A percentile compares a stretch with the other conserved stretches of the same genome.
These are phyloP conservation scores for Lactuca sativa DNA, from an alignment of 129 eudicot genomes.

Conservation along the genomic window DNA sequence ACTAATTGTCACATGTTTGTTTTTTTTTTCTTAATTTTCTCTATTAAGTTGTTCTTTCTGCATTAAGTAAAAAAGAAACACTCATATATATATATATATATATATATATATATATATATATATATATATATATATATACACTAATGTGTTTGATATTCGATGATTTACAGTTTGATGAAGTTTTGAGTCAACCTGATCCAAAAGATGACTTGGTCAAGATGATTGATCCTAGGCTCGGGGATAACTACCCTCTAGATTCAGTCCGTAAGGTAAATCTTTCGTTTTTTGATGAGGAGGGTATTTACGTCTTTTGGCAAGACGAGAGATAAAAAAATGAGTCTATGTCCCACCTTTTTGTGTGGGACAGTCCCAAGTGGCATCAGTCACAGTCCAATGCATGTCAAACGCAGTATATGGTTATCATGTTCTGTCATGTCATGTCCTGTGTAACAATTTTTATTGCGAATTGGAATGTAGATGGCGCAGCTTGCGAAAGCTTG, in stretches of 20 bases:
- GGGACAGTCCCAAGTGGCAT: background rate
- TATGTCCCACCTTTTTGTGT: background rate
- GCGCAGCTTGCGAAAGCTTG: constrained; percentile 88
- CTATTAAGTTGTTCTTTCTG: background rate
- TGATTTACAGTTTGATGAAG: constrained; percentile 67
- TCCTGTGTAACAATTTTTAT: background rate
- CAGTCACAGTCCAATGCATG: background rate
- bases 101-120: too few species aligned
- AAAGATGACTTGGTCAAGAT: constrained; percentile 53
- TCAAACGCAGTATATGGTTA: too few species aligned
- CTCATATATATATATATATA: too few species aligned
- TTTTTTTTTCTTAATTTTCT: background rate
- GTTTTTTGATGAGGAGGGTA: background rate
- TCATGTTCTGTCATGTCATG: background rate
- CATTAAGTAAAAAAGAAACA: too few species aligned
- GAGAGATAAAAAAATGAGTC: too few species aligned
- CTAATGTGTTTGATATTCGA: constrained; percentile 2
- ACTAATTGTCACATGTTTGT: background rate
- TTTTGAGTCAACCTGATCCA: constrained; percentile 52
- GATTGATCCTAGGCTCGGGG: constrained; percentile 80
- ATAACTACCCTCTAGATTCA: constrained; percentile 68
- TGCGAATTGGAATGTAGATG: constrained; percentile 45
- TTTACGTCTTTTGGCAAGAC: background rate
- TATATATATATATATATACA: too few species aligned
- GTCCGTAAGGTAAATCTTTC: constrained; percentile 55